Percentiles rank a stretch among this genome's conserved stretches.
Conservation (phyloP, 805 yeast genomes). For the Candida maesae region DNA sequence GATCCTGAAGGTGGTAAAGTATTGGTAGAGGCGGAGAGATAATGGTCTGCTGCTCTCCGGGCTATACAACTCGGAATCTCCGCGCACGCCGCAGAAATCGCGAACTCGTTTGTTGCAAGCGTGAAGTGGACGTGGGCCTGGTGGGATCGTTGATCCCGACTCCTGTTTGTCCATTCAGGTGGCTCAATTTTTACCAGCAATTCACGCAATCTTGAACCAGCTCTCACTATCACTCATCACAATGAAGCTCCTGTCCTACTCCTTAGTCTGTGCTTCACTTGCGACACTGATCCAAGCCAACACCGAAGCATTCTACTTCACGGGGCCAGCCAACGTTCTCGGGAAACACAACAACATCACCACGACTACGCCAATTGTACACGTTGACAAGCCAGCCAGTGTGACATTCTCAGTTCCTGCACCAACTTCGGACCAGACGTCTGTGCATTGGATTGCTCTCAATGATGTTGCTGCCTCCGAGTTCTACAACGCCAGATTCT, state of each 20-base stretch:
- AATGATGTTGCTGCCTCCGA: slow-evolving; percentile 1
- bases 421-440: slow-evolving; percentile 1
- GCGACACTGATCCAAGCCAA: slow-evolving; percentile 13
- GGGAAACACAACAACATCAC: slow-evolving; percentile 2
- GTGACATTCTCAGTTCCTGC: slow-evolving; percentile 7
- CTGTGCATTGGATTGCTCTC: slow-evolving; percentile 3
- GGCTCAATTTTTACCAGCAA: too few species aligned
- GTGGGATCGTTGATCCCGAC: too few species aligned
- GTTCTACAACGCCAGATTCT: slow-evolving; percentile 19
- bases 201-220: too few species aligned
- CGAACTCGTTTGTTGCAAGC: too few species aligned
- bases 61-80: too few species aligned
- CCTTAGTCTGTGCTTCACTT: background rate
- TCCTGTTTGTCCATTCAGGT: too few species aligned
- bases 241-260: background rate
- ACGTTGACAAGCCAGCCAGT: slow-evolving; percentile 1
- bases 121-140: too few species aligned
- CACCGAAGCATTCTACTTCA: slow-evolving; percentile 22
- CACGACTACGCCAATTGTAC: background rate
- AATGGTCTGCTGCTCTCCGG: too few species aligned
- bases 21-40: too few species aligned
- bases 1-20: too few species aligned
- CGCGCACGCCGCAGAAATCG: too few species aligned
- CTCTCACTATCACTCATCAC: too few species aligned
- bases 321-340: slow-evolving; percentile 1